These are phyloP conservation scores for Mariannaea sp. DNA, from an alignment of 2,329 filamentous ascomycete species.

Conservation along the genomic window DNA sequence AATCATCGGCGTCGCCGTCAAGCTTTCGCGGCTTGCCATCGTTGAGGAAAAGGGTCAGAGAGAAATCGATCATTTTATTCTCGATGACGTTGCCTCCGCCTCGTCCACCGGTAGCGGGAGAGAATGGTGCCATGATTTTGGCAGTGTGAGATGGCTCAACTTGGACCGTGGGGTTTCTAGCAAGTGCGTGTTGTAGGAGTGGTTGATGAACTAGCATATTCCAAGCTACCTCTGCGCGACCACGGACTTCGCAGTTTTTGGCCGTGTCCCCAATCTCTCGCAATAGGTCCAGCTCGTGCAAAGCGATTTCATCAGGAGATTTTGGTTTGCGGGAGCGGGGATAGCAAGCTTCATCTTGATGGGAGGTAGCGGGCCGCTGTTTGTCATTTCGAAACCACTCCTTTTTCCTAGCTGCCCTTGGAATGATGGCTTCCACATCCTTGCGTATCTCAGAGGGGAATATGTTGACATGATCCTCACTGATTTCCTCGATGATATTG, in stretches of 20 bases:
- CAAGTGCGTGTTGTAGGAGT: conserved; percentile 2
- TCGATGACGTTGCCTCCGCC: conserved; percentile 10
- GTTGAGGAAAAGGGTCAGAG: conserved; percentile 2
- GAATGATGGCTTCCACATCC: no score
- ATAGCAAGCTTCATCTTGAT: neutral
- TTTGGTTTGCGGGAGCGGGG: neutral
- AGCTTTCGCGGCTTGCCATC: neutral
- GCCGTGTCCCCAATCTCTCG: neutral
- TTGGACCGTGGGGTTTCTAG: conserved; percentile 2
- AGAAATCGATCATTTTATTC: conserved; percentile 17
- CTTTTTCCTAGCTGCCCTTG: neutral
- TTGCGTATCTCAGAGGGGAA: neutral
- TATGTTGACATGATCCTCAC: neutral
- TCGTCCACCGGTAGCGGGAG: conserved; percentile 1
- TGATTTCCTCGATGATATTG: neutral
- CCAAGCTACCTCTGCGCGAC: conserved; percentile 4
- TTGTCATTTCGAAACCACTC: neutral
- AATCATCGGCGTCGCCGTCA: no score
- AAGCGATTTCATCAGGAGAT: neutral
- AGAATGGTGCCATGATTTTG: neutral
- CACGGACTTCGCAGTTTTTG: neutral
- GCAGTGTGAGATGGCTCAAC: conserved; percentile 4
- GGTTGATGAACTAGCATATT: conserved; percentile 7
- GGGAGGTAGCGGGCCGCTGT: neutral
- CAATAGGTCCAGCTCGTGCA: conserved; percentile 1